Evolutionary conservation across 2,329 filamentous ascomycete genomes (phyloP), one percentile per base, ranked within the genome.

Genomic region (Pyrenochaeta sp.): DNA sequence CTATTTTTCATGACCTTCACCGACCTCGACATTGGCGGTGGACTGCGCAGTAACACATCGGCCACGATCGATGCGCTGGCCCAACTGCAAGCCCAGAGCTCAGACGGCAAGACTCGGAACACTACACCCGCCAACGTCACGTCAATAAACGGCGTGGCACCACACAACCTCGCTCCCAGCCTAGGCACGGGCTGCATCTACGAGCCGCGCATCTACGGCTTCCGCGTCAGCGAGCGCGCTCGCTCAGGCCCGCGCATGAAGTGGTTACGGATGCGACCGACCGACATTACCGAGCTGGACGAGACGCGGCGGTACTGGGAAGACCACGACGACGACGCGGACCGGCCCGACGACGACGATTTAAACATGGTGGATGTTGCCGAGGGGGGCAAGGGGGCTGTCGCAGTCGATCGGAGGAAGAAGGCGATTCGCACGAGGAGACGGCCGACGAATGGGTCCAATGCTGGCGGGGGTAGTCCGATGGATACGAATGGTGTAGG

Each of bases 1-100:
- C 84, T 99, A 47, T 99, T 99, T 77, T 90, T 99, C 70, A 93
- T 99, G 79, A 99, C 93, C 26, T 99, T 97, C 72, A 93, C 94
- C 23, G 94, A 99, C 68, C 88, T 96, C 66, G 91, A 96, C 60
- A 84, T 97, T 47, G 79, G 78, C 34, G 86, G 86, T 23, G 86
- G 86, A 21, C 86, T 88, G 63, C 67, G 84, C 85, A 59, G 86
- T 86, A 64, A 61, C 44, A 60, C 64, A 9, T 50, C 61, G 2
- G 58, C 62, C 27, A 65, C 65, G 35, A 62, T 67, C 26, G 67
- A 71, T 32, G 62, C 65, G 18, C 60, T 72, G 30, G 49, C 64
- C 26, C 63, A 65, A 37, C 60, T 72, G 41, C 64, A 69, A 61
- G 69, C 63, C 58, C 73, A 58, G 35, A 64, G 46, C 30, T 43